Percentiles rank a stretch among this genome's conserved stretches.
Evolutionary conservation across 768 basidiomycete species (phyloP).

Genomic region (Phlegmacium glaucopus): DNA sequence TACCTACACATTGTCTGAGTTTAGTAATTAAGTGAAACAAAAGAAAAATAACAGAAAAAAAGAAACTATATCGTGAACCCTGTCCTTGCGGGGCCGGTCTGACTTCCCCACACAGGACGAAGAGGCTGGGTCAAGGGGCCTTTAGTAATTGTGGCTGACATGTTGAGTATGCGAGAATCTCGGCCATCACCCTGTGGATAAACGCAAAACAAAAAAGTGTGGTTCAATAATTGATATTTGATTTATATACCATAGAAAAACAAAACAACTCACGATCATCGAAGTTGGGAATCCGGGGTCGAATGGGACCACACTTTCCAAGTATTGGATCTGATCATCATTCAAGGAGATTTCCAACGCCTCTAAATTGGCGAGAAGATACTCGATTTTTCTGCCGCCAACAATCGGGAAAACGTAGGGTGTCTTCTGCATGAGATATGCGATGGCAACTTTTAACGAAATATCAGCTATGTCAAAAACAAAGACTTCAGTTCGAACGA

Average conservation of each 20-base stretch:
- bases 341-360: no score
- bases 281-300: slow-evolving; percentile 42
- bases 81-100: no score
- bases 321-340: slow-evolving; percentile 42
- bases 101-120: no score
- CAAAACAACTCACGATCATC: slow-evolving; percentile 29
- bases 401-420: slow-evolving; percentile 51
- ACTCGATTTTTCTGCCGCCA: slow-evolving; percentile 50
- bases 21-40: no score
- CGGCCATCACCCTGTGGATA: background rate
- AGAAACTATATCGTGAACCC: no score
- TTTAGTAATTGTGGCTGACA: background rate
- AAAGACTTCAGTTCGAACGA: background rate
- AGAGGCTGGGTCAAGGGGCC: background rate
- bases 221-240: background rate
- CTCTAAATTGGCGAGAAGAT: slow-evolving; percentile 47
- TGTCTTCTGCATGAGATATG: slow-evolving; percentile 52
- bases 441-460: slow-evolving; percentile 41
- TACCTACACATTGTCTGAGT: no score
- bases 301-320: slow-evolving; percentile 43
- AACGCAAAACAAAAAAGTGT: no score
- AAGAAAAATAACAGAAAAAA: no score
- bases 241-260: background rate
- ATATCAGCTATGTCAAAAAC: background rate
- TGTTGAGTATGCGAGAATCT: background rate